These are phyloP conservation scores for Urtica urens DNA, from an alignment of 306 rosid species.

Conservation along the genomic window DNA sequence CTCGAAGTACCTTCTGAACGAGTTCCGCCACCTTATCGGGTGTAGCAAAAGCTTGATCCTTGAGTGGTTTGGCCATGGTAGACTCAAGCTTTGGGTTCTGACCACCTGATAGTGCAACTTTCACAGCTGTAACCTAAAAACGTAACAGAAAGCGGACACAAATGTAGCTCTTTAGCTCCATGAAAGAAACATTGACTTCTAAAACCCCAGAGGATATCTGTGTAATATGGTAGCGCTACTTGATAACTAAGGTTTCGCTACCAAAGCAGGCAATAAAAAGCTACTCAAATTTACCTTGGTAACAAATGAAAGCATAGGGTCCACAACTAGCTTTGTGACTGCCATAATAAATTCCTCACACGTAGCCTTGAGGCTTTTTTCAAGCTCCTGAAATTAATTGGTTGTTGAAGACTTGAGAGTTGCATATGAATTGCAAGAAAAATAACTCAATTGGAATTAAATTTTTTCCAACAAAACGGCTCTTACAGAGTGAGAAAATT, in stretches of 20 bases:
- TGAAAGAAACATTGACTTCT: no score
- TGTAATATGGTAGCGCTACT: no score
- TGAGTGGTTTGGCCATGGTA: conserved; percentile 67
- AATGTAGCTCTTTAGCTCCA: conserved; percentile 1
- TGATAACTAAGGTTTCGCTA: no score
- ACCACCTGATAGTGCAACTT: conserved; percentile 69
- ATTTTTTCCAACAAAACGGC: no score
- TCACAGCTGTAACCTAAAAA: conserved; percentile 85
- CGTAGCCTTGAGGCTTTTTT: conserved; percentile 86
- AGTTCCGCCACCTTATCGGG: conserved; percentile 95
- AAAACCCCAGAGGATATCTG: no score
- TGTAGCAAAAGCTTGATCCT: conserved; percentile 88
- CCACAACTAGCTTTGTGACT: conserved; percentile 92
- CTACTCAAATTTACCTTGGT: conserved; percentile 86
- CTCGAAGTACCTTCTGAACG: conserved; percentile 60
- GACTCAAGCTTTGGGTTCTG: conserved; percentile 69
- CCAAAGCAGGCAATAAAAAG: no score
- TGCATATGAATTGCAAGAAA: not conserved
- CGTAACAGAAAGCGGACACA: conserved; percentile 10
- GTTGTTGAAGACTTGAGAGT: not conserved
- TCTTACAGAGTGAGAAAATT: no score
- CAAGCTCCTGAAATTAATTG: conserved; percentile 66
- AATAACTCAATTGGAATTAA: no score
- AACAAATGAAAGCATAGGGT: conserved; percentile 95
- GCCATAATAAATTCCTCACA: conserved; percentile 98